These are phyloP conservation scores for Cercospora janseana DNA, from an alignment of 2,329 filamentous ascomycete species.

Conservation along the genomic window DNA sequence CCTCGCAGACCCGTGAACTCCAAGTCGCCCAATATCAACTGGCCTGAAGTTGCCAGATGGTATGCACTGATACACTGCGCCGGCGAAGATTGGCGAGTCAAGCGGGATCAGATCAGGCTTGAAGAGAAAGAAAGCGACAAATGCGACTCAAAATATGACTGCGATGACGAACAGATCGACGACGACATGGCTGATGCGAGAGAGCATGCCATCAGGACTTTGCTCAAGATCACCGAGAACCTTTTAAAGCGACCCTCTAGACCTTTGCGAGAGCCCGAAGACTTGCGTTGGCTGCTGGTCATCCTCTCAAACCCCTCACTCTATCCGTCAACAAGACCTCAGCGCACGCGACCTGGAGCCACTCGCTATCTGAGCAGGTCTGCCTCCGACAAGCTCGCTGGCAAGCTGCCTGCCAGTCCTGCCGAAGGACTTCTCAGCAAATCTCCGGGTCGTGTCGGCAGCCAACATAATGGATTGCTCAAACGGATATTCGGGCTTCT, in stretches of 20 bases:
- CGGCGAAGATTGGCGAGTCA: conserved; percentile 64
- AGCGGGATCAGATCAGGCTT: conserved; percentile 49
- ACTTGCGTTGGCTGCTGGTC: conserved; percentile 75
- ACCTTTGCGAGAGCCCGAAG: conserved; percentile 63
- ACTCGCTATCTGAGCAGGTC: conserved; percentile 14
- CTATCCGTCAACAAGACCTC: conserved; percentile 44
- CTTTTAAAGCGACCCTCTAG: conserved; percentile 76
- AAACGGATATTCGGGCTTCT: conserved; percentile 80
- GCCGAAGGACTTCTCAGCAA: conserved; percentile 29
- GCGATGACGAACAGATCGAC: conserved; percentile 48
- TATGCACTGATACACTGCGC: conserved; percentile 68
- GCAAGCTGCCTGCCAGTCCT: conserved; percentile 22
- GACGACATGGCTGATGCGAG: conserved; percentile 60
- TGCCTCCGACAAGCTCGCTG: conserved; percentile 22
- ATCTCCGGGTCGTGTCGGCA: conserved; percentile 46
- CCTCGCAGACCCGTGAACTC: conserved; percentile 49
- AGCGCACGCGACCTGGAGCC: conserved; percentile 12
- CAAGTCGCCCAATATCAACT: conserved; percentile 70
- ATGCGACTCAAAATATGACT: conserved; percentile 49
- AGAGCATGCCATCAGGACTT: conserved; percentile 63
- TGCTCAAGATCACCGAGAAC: conserved; percentile 76
- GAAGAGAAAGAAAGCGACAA: conserved; percentile 32
- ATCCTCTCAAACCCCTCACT: conserved; percentile 76
- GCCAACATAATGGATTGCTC: conserved; percentile 76
- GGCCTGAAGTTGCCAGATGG: conserved; percentile 69